These are phyloP conservation scores for Salpingoeca rosetta DNA, from an alignment of 78 protist species.

Conservation along the genomic window DNA sequence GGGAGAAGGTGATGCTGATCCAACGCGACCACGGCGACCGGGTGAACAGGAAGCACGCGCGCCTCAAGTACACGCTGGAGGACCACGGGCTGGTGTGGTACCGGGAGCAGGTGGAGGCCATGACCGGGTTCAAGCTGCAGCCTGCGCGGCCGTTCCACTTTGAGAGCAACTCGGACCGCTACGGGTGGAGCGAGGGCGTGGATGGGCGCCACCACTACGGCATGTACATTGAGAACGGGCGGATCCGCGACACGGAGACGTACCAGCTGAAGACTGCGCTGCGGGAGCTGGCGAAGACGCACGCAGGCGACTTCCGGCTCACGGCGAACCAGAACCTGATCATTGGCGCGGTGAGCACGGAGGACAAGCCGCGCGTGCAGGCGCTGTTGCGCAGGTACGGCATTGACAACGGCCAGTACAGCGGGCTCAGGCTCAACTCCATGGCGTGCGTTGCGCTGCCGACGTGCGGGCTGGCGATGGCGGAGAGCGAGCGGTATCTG, in stretches of 20 bases:
- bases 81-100: conserved; percentile 47
- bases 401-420: conserved; percentile 1
- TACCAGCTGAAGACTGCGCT: conserved; percentile 46
- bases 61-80: conserved; percentile 50
- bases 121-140: conserved; percentile 17
- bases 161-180: conserved; percentile 32
- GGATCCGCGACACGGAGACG: conserved; percentile 31
- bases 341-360: conserved; percentile 16
- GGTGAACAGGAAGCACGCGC: conserved; percentile 40
- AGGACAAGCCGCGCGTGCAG: conserved; percentile 16
- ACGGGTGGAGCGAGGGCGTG: conserved; percentile 55
- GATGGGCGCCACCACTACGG: conserved; percentile 36
- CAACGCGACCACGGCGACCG: conserved; percentile 74
- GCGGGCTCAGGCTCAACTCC: conserved; percentile 39
- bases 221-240: conserved; percentile 42
- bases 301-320: conserved; percentile 39
- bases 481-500: conserved; percentile 67
- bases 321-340: conserved; percentile 55
- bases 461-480: conserved; percentile 59
- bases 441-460: conserved; percentile 74
- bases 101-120: conserved; percentile 30
- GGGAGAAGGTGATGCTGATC: conserved; percentile 28
- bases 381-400: conserved; percentile 22
- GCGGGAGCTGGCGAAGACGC: conserved; percentile 24
- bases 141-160: conserved; percentile 12